Conservation (phyloP, 371 early-diverging fungal genomes). For the Lichtheimia ramosa region DNA sequence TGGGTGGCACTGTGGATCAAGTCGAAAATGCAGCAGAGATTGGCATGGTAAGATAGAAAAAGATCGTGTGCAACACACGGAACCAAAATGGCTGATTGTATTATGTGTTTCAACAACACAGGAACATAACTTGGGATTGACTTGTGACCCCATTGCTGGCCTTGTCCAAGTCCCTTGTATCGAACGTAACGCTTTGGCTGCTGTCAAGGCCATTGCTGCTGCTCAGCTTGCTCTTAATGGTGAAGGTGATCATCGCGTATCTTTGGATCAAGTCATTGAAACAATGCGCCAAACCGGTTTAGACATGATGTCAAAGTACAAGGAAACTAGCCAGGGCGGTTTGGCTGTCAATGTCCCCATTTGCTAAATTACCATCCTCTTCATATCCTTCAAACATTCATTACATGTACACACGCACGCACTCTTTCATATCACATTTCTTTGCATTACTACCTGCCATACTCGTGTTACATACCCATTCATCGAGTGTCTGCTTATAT, state of each 20-base stretch:
- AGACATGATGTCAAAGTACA: slow-evolving; percentile 95
- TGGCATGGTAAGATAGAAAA: slow-evolving; percentile 66
- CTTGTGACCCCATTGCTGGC: slow-evolving; percentile 93
- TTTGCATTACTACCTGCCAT: too few relatives aligned
- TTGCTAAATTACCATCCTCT: slow-evolving; percentile 54
- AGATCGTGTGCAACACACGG: too few relatives aligned
- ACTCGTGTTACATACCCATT: too few relatives aligned
- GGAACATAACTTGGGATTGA: slow-evolving; percentile 92
- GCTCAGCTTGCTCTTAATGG: slow-evolving; percentile 93
- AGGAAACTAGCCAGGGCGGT: slow-evolving; percentile 94
- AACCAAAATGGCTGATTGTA: too few relatives aligned
- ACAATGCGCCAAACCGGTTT: slow-evolving; percentile 94
- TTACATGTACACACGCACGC: too few relatives aligned
- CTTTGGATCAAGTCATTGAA: slow-evolving; percentile 93
- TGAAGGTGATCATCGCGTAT: slow-evolving; percentile 87
- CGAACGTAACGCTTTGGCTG: slow-evolving; percentile 93
- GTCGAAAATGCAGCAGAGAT: slow-evolving; percentile 97
- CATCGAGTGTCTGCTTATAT: too few relatives aligned
- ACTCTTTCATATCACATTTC: too few relatives aligned
- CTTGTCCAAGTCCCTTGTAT: slow-evolving; percentile 97
- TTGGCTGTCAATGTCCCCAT: slow-evolving; percentile 88
- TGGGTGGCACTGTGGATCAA: slow-evolving; percentile 90
- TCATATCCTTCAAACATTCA: too few relatives aligned
- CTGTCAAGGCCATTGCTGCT: slow-evolving; percentile 94
- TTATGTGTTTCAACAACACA: background rate